phyloP scores from a whole-genome alignment of 2,329 filamentous ascomycete species.

The Ophiostoma piceae region DNA sequence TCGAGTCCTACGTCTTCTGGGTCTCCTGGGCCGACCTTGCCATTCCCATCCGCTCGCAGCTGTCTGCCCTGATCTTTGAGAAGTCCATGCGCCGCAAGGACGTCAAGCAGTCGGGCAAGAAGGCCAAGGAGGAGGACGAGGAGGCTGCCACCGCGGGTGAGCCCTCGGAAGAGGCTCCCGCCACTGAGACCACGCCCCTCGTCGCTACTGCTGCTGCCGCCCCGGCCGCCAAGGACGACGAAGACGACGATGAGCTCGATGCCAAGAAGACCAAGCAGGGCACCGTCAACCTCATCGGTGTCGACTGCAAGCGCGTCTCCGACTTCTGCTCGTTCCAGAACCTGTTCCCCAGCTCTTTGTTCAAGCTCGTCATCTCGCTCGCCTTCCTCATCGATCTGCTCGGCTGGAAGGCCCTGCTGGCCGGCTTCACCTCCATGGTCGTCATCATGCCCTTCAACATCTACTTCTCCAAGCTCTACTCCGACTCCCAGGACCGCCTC shows the following conservation, averaged over 20 bases:
- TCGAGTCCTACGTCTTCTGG: conserved; percentile 65
- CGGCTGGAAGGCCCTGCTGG: conserved; percentile 63
- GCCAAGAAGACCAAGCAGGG: conserved; percentile 56
- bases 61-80: conserved; percentile 67
- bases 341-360: conserved; percentile 56
- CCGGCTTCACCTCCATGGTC: conserved; percentile 60
- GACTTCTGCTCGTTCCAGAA: conserved; percentile 64
- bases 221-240: conserved; percentile 33
- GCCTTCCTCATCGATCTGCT: conserved; percentile 63
- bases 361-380: conserved; percentile 62
- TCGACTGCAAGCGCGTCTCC: conserved; percentile 64
- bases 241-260: conserved; percentile 46
- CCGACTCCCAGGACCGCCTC: conserved; percentile 59
- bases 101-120: conserved; percentile 58
- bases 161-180: conserved; percentile 16
- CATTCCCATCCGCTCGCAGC: conserved; percentile 62
- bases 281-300: conserved; percentile 72
- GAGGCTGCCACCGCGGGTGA: conserved; percentile 28
- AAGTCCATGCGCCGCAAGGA: conserved; percentile 75
- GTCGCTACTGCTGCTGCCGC: background rate
- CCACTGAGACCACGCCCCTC: conserved; percentile 20
- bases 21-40: conserved; percentile 57
- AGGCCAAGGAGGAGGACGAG: conserved; percentile 35
- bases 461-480: conserved; percentile 59
- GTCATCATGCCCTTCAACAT: conserved; percentile 65